Evolutionary conservation across 169 alveolate species (phyloP).

Genomic region (Theileria orientalis): DNA sequence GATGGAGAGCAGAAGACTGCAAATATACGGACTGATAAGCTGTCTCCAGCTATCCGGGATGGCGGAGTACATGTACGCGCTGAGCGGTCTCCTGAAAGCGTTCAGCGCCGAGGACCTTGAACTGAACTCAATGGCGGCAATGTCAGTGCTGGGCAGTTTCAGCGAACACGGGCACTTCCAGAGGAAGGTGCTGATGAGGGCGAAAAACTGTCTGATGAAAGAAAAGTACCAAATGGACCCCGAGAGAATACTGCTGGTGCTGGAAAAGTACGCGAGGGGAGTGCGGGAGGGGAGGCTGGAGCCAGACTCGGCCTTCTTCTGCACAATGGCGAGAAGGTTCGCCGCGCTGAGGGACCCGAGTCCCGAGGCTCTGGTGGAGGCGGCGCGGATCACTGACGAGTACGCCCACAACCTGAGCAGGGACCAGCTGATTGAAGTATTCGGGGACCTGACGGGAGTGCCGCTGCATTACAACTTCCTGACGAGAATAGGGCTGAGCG

Average conservation of each 20-base stretch:
- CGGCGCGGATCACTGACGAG: constrained; percentile 1
- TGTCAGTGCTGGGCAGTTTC: constrained; percentile 12
- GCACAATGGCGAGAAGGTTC: not conserved
- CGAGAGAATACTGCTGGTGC: not conserved
- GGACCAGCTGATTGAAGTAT: not conserved
- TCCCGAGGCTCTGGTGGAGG: constrained; percentile 5
- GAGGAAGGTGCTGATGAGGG: not conserved
- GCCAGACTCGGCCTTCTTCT: constrained; percentile 11
- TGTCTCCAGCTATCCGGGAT: constrained; percentile 2
- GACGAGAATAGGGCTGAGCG: constrained; percentile 3
- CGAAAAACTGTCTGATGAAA: constrained; percentile 11
- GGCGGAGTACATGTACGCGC: constrained; percentile 3
- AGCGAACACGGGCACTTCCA: constrained; percentile 2
- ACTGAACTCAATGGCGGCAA: constrained; percentile 4
- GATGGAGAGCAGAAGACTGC: not conserved
- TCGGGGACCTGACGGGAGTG: not conserved
- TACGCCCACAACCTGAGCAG: constrained; percentile 6
- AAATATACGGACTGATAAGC: not conserved
- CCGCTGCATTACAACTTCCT: not conserved
- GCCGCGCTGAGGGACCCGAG: not conserved
- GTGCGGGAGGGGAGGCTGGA: not conserved
- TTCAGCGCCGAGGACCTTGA: constrained; percentile 3
- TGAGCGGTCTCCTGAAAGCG: not conserved
- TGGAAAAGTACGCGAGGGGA: not conserved
- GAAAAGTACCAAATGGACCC: constrained; percentile 14